Evolutionary conservation across 164 flowering plant genomes (phyloP).

Genomic region (Vitis vinifera): DNA sequence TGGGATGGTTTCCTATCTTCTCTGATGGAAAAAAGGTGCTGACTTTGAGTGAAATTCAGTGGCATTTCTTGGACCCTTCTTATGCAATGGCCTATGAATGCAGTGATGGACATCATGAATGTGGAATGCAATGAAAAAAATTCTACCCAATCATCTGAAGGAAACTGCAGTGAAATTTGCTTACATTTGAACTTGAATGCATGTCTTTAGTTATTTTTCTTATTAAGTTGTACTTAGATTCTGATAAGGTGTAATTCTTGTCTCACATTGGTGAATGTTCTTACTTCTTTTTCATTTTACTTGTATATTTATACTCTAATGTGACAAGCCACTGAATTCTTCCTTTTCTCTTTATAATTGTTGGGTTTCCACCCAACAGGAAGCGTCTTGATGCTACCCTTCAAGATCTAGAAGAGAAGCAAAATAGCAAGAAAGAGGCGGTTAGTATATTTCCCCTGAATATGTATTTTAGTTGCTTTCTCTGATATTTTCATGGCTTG

Average conservation of each 20-base stretch:
- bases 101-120: no score
- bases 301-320: not conserved
- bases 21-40: no score
- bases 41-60: no score
- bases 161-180: no score
- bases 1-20: no score
- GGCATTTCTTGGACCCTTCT: no score
- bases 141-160: no score
- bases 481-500: not conserved
- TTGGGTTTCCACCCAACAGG: conserved; percentile 33
- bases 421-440: conserved; percentile 84
- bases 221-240: no score
- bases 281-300: not conserved
- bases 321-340: not conserved
- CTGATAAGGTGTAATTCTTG: not conserved
- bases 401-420: conserved; percentile 90
- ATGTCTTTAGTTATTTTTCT: not conserved
- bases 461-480: not conserved
- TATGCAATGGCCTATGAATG: no score
- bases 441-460: conserved; percentile 36
- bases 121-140: no score
- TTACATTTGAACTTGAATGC: no score
- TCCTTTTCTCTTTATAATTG: not conserved
- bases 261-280: not conserved
- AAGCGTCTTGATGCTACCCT: conserved; percentile 88